Evolutionary conservation across 2,329 filamentous ascomycete genomes (phyloP).

Genomic region (Sporothrix phasma): DNA sequence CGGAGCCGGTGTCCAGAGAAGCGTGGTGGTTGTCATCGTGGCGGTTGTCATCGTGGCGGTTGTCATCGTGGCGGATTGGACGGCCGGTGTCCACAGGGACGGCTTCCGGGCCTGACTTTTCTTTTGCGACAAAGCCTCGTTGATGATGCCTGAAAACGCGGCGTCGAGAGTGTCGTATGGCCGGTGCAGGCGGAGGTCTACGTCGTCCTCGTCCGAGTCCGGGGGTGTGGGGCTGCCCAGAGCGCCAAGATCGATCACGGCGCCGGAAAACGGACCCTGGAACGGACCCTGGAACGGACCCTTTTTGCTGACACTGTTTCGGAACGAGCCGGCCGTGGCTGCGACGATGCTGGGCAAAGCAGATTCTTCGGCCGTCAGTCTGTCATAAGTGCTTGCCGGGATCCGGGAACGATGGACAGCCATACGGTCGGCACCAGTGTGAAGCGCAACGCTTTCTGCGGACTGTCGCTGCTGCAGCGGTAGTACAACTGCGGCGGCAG

Average conservation of each 20-base stretch:
- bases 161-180: slow-evolving; percentile 16
- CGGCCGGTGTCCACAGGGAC: slow-evolving; percentile 4
- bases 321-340: not conserved
- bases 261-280: slow-evolving; percentile 2
- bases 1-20: slow-evolving; percentile 24
- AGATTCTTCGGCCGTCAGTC: slow-evolving; percentile 22
- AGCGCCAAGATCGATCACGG: slow-evolving; percentile 32
- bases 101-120: not conserved
- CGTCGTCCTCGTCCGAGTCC: slow-evolving; percentile 41
- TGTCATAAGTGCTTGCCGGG: slow-evolving; percentile 24
- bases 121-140: not conserved
- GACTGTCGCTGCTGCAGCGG: slow-evolving; percentile 20
- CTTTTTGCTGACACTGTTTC: not conserved
- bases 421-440: slow-evolving; percentile 30
- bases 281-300: no score
- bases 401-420: slow-evolving; percentile 31
- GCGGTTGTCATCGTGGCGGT: not conserved
- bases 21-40: slow-evolving; percentile 6
- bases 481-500: slow-evolving; percentile 4
- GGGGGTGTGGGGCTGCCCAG: slow-evolving; percentile 45
- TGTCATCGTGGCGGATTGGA: not conserved
- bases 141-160: not conserved
- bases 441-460: slow-evolving; percentile 20
- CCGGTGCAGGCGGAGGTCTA: slow-evolving; percentile 21
- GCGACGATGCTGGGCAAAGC: slow-evolving; percentile 24